Base-by-base conservation (phyloP, 169 alveolate genomes). In the Sarcocystis neurona region DNA sequence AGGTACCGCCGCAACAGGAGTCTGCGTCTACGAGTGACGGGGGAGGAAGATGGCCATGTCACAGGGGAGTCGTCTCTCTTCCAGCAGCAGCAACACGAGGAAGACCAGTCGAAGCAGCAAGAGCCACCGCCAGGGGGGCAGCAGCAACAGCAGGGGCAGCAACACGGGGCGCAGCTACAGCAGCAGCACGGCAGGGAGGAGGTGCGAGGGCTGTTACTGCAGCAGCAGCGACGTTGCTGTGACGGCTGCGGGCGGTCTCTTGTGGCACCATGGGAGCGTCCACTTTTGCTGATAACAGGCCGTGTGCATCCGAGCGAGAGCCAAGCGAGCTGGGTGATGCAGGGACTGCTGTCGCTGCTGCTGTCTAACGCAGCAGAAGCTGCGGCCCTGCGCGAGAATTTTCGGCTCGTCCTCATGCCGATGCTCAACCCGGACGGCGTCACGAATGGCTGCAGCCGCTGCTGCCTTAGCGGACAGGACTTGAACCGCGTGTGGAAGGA, bases 291-390 rank as follows among this genome's bases (percentile, higher is more conserved):
- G 15, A 10, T 79, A 30, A 50, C 75, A 3, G 58, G 60, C 53
- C 70, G 87, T 0, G 87, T 79, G 37, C 87, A 79, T 30, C 87
- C 87, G 37, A 47, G 87, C 32, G 87, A 79, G 50, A 53, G 56
- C 39, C 5, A 46, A 32, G 74, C 75, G n/a, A 79, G 87, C 87
- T 79, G 48, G 58, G 58, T 79, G 77, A 30, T 79, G 77, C 87
- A 44, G 53, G 87, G 87, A 12, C 50, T 79, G 47, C 53, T 79
- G 75, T 18, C 70, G 32, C 53, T 79, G 34, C 63, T 79, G 41
- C 53, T 79, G 48, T 41, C 75, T 0, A 48, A 48, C 47, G 74
- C 2, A 53, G 44, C 58, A 18, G 46, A 37, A 23, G 87, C 87
- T 20, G 18, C 15, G n/a, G 47, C 43, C 56, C 70, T 79, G 39